These are phyloP conservation scores for Suhomyces sp. DNA, from an alignment of 805 yeast species.

Conservation along the genomic window DNA sequence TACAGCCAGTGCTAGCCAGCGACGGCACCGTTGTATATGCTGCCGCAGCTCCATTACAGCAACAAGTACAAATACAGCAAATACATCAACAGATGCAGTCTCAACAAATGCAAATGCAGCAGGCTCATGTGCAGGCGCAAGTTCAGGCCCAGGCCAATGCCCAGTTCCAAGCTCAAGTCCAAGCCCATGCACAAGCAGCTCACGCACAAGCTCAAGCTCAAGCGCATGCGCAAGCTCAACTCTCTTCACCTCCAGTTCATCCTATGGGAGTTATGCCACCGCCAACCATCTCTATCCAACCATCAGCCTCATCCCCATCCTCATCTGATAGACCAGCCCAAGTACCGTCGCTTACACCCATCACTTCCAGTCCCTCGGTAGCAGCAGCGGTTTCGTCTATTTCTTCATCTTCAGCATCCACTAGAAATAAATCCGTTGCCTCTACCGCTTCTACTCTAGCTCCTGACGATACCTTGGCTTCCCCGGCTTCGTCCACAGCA, in stretches of 20 bases:
- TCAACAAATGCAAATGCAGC: neutral
- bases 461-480: neutral
- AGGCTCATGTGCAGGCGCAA: constrained; percentile 2
- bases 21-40: constrained; percentile 13
- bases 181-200: constrained; percentile 5
- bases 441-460: neutral
- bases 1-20: constrained; percentile 13
- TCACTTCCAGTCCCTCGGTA: constrained; percentile 10
- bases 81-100: constrained; percentile 2
- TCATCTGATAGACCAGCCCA: neutral
- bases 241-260: neutral
- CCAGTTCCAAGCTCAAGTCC: neutral
- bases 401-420: neutral
- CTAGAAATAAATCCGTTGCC: neutral
- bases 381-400: constrained; percentile 6
- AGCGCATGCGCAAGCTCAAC: constrained; percentile 1
- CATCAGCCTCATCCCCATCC: constrained; percentile 1
- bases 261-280: constrained; percentile 1
- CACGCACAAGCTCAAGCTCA: constrained; percentile 4
- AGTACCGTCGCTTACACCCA: constrained; percentile 10
- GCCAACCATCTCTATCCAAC: constrained; percentile 5
- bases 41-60: constrained; percentile 3
- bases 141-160: neutral
- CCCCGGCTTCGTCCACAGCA: constrained; percentile 1
- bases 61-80: neutral